Percentiles rank a stretch among this genome's conserved stretches.
These are phyloP conservation scores for Potentilla sterilis DNA, from an alignment of 306 rosid genomes.

Conservation along the genomic window DNA sequence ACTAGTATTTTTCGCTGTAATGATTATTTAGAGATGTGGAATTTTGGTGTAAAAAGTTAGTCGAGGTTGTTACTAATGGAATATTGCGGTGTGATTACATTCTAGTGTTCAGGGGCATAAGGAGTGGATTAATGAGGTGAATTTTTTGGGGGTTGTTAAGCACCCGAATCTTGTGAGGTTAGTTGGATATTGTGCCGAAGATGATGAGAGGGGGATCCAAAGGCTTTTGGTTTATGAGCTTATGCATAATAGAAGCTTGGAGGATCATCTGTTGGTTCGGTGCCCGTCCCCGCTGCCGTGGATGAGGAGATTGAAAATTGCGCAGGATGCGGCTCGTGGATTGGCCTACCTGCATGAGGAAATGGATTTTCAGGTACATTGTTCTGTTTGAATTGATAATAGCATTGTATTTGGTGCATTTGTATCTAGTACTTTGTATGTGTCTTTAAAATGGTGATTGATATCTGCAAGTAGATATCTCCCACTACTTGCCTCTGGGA, in stretches of 20 bases:
- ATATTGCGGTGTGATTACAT: constrained; percentile 17
- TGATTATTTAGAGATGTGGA: neutral
- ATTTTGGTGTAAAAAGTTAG: neutral
- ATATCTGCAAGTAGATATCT: neutral
- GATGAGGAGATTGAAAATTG: constrained; percentile 68
- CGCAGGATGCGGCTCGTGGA: constrained; percentile 88
- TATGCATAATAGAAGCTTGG: constrained; percentile 82
- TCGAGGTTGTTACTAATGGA: constrained; percentile 26
- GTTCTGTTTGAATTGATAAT: neutral
- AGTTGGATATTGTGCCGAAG: constrained; percentile 95
- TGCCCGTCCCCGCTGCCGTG: constrained; percentile 60
- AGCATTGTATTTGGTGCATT: neutral
- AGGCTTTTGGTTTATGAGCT: constrained; percentile 89
- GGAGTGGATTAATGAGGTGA: constrained; percentile 97
- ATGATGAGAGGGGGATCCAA: constrained; percentile 98
- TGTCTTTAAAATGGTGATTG: neutral
- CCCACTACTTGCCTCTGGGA: neutral
- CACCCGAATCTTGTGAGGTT: constrained; percentile 86
- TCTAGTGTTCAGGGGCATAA: constrained; percentile 89
- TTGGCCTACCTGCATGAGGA: constrained; percentile 93
- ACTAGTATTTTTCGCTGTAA: too few species aligned
- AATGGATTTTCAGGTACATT: constrained; percentile 92
- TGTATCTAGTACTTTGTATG: neutral
- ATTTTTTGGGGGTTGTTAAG: constrained; percentile 80
- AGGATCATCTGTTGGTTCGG: constrained; percentile 82